Evolutionary conservation across 441 rosid species (phyloP).

Genomic region (Melastoma candidum): DNA sequence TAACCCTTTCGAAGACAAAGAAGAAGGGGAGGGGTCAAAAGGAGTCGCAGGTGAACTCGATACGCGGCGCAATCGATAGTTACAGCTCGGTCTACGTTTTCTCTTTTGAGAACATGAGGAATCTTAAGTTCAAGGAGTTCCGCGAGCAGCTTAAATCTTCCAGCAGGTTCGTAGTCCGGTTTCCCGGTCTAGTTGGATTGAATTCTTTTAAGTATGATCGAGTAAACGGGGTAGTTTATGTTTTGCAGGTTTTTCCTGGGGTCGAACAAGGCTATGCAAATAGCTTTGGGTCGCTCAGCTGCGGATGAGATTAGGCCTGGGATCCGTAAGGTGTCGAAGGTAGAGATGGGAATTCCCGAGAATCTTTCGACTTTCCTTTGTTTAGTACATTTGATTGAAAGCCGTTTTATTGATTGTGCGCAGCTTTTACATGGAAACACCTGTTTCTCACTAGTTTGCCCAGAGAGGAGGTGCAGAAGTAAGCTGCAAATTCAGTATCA

Average conservation of each 20-base stretch:
- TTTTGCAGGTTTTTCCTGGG: conserved; percentile 81
- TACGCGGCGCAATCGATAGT: conserved; percentile 62
- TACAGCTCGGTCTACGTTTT: conserved; percentile 64
- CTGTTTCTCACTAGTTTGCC: conserved; percentile 70
- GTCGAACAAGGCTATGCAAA: conserved; percentile 96
- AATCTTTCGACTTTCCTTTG: background rate
- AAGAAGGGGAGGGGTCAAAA: conserved; percentile 95
- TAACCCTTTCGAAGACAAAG: conserved; percentile 90
- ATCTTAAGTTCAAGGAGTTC: conserved; percentile 89
- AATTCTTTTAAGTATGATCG: too few relatives aligned
- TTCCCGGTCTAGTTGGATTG: background rate
- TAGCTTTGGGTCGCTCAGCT: conserved; percentile 81
- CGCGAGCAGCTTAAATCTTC: conserved; percentile 68
- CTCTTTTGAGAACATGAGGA: conserved; percentile 88
- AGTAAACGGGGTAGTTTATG: background rate
- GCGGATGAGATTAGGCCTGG: conserved; percentile 78
- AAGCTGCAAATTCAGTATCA: conserved; percentile 4
- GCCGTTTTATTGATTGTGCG: background rate
- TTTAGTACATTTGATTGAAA: background rate
- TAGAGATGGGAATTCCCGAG: conserved; percentile 8
- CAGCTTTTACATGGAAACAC: conserved; percentile 78
- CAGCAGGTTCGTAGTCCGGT: conserved; percentile 43
- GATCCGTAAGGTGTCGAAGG: conserved; percentile 73
- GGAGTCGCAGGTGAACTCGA: conserved; percentile 40
- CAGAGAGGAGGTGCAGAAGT: conserved; percentile 80